Percentiles rank a stretch among this genome's conserved stretches.
phyloP scores from a whole-genome alignment of 805 yeast genomes.

The Naumovozyma baii region DNA sequence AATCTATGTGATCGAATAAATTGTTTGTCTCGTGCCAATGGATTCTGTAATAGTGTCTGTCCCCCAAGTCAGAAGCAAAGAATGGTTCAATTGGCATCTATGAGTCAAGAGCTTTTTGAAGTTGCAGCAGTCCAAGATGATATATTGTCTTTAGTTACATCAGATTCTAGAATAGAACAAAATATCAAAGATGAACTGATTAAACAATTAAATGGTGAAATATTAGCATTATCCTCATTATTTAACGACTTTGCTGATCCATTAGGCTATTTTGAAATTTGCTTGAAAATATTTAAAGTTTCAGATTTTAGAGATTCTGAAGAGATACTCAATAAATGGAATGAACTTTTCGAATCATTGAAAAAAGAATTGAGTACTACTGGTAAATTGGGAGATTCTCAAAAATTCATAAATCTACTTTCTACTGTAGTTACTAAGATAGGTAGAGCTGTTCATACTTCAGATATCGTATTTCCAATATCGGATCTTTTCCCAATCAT shows the following conservation, averaged over 20 bases:
- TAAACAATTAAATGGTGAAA: slow-evolving; percentile 48
- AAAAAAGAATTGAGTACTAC: slow-evolving; percentile 25
- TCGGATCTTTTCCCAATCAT: slow-evolving; percentile 59
- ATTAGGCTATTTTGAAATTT: slow-evolving; percentile 74
- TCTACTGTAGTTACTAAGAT: slow-evolving; percentile 34
- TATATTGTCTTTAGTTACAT: slow-evolving; percentile 34
- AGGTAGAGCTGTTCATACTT: slow-evolving; percentile 55
- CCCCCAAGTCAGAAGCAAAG: slow-evolving; percentile 69
- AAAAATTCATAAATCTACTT: slow-evolving; percentile 31
- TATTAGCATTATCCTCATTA: slow-evolving; percentile 64
- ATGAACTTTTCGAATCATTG: slow-evolving; percentile 49
- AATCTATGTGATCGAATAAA: slow-evolving; percentile 70
- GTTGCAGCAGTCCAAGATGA: slow-evolving; percentile 77
- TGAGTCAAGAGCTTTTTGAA: slow-evolving; percentile 70
- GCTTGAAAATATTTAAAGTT: slow-evolving; percentile 66
- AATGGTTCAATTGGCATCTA: slow-evolving; percentile 57
- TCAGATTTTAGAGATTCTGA: slow-evolving; percentile 81
- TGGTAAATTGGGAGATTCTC: slow-evolving; percentile 25
- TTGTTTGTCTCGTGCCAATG: slow-evolving; percentile 82
- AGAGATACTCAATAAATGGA: slow-evolving; percentile 77
- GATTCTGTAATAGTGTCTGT: slow-evolving; percentile 78
- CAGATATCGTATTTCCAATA: slow-evolving; percentile 75
- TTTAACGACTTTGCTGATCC: slow-evolving; percentile 85
- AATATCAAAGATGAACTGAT: slow-evolving; percentile 44
- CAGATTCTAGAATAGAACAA: slow-evolving; percentile 38